Base-by-base conservation (phyloP, 345 rosid species). In the Boechera retrofracta region DNA sequence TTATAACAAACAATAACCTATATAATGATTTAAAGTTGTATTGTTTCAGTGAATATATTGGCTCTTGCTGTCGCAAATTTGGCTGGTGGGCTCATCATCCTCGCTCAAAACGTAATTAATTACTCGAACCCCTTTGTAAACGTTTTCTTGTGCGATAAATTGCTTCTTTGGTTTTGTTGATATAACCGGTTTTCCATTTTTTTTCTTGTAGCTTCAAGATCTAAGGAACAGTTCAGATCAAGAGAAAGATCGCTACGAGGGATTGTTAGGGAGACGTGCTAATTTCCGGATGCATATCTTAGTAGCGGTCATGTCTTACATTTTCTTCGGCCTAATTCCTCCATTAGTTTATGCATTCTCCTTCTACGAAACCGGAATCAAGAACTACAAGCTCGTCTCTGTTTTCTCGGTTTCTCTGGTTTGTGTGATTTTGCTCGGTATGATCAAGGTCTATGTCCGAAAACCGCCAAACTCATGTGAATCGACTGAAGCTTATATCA, bases 61-160 rank as follows among this genome's bases (percentile, higher is more conserved):
- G 99, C 84, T 41, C 76, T 92, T 81, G 91, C 87, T 29, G 78
- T 92, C 77, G 98, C 98, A 62, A 95, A 91, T 83, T 66, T 92
- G 81, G 70, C 89, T 4, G 93, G 94, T 29, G 97, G 99, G 47
- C 87, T 95, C 71, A 39, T 91, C 67, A 11, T 88, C 56, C 81
- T 91, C 10, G 78, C 33, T 31, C 89, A 91, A 69, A 86, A 86
- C 71, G 98, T 92, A 78, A 86, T 1, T 5, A 45, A 68, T 38
- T 7, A 3, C 38, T 69, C 10, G 1, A 24, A 5, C 28, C 15
- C 31, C 44, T 24, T 33, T 11, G 2, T 3, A 48, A 13, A 49
- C 38, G n/a, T 56, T 57, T 57, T 33, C 12, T 47, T 0, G 41
- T 38, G 7, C 52, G 10, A 42, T 4, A 10, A 6, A 9, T 51